Base-by-base conservation (phyloP, 2,329 filamentous ascomycete species). In the Diaporthe sp. region DNA sequence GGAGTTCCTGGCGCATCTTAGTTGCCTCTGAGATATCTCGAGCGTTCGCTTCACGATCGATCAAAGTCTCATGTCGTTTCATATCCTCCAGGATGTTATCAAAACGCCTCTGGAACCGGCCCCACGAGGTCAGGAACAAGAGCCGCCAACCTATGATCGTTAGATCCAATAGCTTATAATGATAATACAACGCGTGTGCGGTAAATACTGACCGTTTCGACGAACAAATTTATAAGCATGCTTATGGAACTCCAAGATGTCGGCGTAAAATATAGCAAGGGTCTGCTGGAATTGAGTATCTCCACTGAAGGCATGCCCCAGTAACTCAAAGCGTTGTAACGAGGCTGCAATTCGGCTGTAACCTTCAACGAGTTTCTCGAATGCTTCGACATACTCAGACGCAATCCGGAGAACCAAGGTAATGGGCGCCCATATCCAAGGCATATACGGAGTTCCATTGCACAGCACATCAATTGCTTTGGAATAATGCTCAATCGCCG, bases 231-330 rank as follows among this genome's bases (percentile, higher is more conserved):
- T 83, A 73, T 89, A 88, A 0, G 86, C 85, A 3, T 83, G 61
- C 30, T 82, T 82, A 66, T 89, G 87, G 50, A 89, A 89, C 17
- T 84, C 75, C 0, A 89, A 78, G 27, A 89, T 87, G n/a, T 89
- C 85, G 0, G 82, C 78, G 53, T 88, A 89, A 42, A 87, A 85
- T 0, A 85, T 73, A 0, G 84, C 85, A 0, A 88, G 74, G 0
- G 84, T 81, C 15, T 83, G 76, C 44, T 87, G 84, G 42, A 89
- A 84, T 0, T 83, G 77, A 0, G 74, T 39, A 7, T 85, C 77
- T 0, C 68, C 71, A 1, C 51, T 59, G 27, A 85, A 86, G 0
- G 81, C 75, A 0, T 77, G 10, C 3, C 77, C 74, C 0, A 88
- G 78, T 0, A 81, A 75, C 37, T 81, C 77, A 74, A 88, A 86